A percentile compares a stretch with the other conserved stretches of the same genome.
Conservation (phyloP, 179 eudicot genomes). For the Camellia oleifera region DNA sequence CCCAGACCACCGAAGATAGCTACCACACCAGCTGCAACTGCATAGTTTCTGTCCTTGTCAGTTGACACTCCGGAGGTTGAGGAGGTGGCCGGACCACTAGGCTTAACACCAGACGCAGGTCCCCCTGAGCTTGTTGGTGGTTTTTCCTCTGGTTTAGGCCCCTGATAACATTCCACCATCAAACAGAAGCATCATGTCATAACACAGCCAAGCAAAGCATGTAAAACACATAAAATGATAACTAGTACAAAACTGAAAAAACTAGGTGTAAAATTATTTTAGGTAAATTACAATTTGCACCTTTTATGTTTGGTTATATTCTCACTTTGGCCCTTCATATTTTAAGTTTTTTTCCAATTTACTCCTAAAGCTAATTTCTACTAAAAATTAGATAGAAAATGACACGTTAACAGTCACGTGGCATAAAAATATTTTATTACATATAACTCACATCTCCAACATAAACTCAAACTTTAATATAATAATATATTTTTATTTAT, state of each 20-base stretch:
- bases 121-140: constrained; percentile 37
- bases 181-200: not conserved
- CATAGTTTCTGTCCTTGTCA: constrained; percentile 80
- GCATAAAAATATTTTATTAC: no score
- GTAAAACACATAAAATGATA: not conserved
- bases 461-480: no score
- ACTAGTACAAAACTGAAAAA: not conserved
- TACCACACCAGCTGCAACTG: constrained; percentile 63
- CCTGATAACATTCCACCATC: constrained; percentile 33
- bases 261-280: not conserved
- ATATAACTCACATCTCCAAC: no score
- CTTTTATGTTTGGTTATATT: no score
- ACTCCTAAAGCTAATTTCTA: no score
- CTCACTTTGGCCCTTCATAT: no score
- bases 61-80: constrained; percentile 59
- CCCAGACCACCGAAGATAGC: constrained; percentile 58
- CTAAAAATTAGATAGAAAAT: no score
- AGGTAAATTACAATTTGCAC: no score
- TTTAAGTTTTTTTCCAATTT: no score
- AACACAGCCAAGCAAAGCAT: not conserved
- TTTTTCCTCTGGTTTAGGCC: constrained; percentile 53
- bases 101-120: constrained; percentile 44
- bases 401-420: no score
- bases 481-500: no score
- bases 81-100: constrained; percentile 36